Conservation (phyloP, 164 flowering plant species). For the Chimonanthus salicifolius region DNA sequence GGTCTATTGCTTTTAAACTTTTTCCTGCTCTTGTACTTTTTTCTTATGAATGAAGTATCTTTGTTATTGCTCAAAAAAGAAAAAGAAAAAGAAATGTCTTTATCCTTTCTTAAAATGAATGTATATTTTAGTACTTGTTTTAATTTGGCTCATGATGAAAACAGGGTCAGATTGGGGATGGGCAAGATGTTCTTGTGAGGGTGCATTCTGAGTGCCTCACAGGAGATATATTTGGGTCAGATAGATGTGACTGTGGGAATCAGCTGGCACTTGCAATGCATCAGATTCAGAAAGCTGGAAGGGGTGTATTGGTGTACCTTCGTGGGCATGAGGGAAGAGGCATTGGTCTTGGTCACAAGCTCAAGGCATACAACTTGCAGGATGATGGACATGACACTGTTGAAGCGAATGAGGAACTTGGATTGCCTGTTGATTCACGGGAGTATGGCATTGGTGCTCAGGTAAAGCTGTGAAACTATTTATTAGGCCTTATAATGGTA, state of each 20-base stretch:
- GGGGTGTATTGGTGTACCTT: conserved; percentile 84
- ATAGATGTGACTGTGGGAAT: conserved; percentile 88
- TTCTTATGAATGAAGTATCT: no score
- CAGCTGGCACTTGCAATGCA: conserved; percentile 93
- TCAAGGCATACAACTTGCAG: conserved; percentile 88
- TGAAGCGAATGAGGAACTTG: conserved; percentile 94
- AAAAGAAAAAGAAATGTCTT: no score
- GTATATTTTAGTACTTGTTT: neutral
- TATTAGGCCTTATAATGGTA: neutral
- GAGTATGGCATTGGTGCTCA: conserved; percentile 99
- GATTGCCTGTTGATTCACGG: conserved; percentile 88
- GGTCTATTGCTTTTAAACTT: no score
- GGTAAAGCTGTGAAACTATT: conserved; percentile 32
- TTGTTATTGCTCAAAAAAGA: no score
- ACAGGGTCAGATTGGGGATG: conserved; percentile 97
- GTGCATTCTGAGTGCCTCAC: conserved; percentile 98
- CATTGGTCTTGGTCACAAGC: conserved; percentile 95
- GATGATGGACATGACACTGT: conserved; percentile 93
- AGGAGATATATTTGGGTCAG: conserved; percentile 96
- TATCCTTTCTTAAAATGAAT: no score
- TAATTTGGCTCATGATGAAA: conserved; percentile 6
- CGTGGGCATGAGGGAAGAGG: conserved; percentile 99
- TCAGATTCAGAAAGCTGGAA: conserved; percentile 81
- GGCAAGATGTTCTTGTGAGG: conserved; percentile 84
- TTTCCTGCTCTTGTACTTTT: no score